Percentiles rank a stretch among this genome's conserved stretches.
phyloP scores from a whole-genome alignment of 495 filamentous ascomycete genomes.

The Collariella sp. region DNA sequence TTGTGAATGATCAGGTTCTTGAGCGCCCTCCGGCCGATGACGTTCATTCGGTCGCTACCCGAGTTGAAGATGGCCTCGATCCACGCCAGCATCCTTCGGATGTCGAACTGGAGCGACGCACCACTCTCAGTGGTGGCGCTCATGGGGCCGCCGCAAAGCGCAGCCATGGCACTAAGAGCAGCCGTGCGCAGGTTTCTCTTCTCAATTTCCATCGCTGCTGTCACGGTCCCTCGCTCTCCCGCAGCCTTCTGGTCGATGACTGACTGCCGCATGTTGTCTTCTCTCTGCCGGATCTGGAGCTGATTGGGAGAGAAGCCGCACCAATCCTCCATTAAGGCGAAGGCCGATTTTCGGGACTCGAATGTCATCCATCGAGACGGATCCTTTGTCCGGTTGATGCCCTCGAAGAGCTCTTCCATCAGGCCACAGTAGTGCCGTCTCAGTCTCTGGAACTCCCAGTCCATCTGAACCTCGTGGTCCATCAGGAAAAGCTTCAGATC shows the following conservation, averaged over 20 bases:
- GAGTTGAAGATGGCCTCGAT: slow-evolving; percentile 89
- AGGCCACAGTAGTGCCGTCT: slow-evolving; percentile 89
- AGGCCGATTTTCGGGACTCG: slow-evolving; percentile 85
- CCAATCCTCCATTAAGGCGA: slow-evolving; percentile 97
- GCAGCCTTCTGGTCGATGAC: slow-evolving; percentile 54
- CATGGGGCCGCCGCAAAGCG: slow-evolving; percentile 85
- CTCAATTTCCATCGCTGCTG: slow-evolving; percentile 91
- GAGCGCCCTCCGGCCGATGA: slow-evolving; percentile 82
- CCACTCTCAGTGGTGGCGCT: slow-evolving; percentile 79
- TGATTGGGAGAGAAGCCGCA: slow-evolving; percentile 95
- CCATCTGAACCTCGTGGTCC: slow-evolving; percentile 87
- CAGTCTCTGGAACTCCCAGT: slow-evolving; percentile 91
- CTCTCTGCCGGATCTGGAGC: slow-evolving; percentile 65
- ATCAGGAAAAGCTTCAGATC: slow-evolving; percentile 89
- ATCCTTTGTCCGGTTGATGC: slow-evolving; percentile 78
- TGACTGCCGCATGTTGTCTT: slow-evolving; percentile 80
- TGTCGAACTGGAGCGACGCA: slow-evolving; percentile 77
- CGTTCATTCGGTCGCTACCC: slow-evolving; percentile 77
- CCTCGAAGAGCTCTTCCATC: slow-evolving; percentile 86
- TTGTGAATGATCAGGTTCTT: slow-evolving; percentile 90
- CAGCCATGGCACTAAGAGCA: slow-evolving; percentile 90
- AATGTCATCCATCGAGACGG: slow-evolving; percentile 92
- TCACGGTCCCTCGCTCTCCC: slow-evolving; percentile 63
- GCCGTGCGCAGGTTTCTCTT: slow-evolving; percentile 85
- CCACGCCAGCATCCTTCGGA: slow-evolving; percentile 87